These are phyloP conservation scores for Aspergillus sclerotioniger DNA, from an alignment of 495 filamentous ascomycete genomes.

Conservation along the genomic window DNA sequence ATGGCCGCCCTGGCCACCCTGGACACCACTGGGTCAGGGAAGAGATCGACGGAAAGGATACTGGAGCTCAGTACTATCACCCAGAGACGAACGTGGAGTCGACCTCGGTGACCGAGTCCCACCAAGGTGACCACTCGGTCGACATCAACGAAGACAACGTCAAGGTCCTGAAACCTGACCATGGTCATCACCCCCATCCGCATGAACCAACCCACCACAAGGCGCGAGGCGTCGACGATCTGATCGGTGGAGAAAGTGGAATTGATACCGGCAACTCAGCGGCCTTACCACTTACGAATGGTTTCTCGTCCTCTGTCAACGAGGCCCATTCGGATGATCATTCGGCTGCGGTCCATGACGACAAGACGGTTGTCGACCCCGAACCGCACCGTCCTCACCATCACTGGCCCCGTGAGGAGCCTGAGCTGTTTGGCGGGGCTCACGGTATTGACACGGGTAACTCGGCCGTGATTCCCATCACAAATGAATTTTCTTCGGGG, in stretches of 20 bases:
- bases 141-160: slow-evolving; percentile 1
- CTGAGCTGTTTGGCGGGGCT: neutral
- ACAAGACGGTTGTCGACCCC: neutral
- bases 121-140: slow-evolving; percentile 11
- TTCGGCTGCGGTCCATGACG: slow-evolving; percentile 7
- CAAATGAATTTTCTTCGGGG: neutral
- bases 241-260: slow-evolving; percentile 1
- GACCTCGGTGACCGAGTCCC: neutral
- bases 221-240: neutral
- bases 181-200: neutral
- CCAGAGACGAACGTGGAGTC: neutral
- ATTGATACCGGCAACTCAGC: slow-evolving; percentile 10
- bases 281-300: slow-evolving; percentile 1
- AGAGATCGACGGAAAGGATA: neutral
- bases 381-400: neutral
- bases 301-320: neutral
- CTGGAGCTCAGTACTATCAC: neutral
- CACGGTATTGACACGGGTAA: neutral
- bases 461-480: neutral
- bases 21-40: slow-evolving; percentile 5
- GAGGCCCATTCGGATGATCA: slow-evolving; percentile 8
- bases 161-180: neutral
- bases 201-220: neutral
- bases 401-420: neutral
- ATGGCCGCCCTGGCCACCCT: neutral